Conservation (phyloP, 441 rosid species). For the Adansonia gregorii region DNA sequence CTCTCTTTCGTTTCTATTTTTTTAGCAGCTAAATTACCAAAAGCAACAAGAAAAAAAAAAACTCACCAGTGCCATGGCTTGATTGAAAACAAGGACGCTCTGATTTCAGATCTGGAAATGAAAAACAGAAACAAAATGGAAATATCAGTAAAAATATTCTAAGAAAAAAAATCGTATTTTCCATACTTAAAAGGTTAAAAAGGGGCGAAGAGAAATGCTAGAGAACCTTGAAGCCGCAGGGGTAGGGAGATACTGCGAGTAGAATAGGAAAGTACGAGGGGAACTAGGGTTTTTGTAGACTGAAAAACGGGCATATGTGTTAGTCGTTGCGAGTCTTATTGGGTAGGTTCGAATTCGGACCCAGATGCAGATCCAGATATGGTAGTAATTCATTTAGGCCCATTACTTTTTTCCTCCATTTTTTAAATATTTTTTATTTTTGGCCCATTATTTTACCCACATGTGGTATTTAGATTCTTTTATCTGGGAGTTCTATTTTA, state of each 20-base stretch:
- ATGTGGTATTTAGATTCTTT: no score
- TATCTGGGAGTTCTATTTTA: no score
- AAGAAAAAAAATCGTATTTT: not conserved
- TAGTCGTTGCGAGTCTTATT: no score
- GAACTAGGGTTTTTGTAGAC: slow-evolving; percentile 35
- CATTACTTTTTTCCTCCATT: no score
- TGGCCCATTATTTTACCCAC: no score
- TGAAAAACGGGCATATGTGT: no score
- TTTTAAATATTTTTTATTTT: no score
- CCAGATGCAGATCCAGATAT: no score
- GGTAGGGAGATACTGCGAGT: not conserved
- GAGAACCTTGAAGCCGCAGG: not conserved
- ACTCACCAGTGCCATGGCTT: slow-evolving; percentile 72
- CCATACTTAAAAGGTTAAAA: not conserved
- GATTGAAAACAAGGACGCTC: slow-evolving; percentile 35
- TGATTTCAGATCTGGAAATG: slow-evolving; percentile 49
- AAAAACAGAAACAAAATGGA: slow-evolving; percentile 12
- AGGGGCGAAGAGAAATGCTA: not conserved
- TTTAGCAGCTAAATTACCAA: not conserved
- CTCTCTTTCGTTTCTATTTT: not conserved
- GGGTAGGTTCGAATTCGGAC: no score
- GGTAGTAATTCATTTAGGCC: no score
- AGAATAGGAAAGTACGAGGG: not conserved
- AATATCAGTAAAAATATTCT: not conserved
- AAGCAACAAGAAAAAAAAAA: not conserved